phyloP scores from a whole-genome alignment of 805 yeast species.

The Candida silvatica region DNA sequence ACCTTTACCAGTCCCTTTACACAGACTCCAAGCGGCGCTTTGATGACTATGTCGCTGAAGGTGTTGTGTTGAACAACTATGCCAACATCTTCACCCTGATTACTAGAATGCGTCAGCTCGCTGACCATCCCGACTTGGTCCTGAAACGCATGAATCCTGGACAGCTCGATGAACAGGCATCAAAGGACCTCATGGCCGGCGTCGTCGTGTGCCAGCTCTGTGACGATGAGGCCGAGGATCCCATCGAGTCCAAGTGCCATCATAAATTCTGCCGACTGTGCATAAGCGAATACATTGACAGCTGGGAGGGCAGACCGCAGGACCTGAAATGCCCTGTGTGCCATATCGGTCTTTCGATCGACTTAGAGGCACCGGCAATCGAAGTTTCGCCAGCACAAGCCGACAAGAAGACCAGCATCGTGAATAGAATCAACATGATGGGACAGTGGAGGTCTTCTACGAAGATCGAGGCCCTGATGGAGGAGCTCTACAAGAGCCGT shows the following conservation, averaged over 20 bases:
- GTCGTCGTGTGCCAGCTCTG: conserved; percentile 84
- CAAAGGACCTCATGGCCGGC: conserved; percentile 26
- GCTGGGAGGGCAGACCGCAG: conserved; percentile 51
- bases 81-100: conserved; percentile 95
- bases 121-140: conserved; percentile 97
- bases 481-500: conserved; percentile 79
- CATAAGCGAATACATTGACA: conserved; percentile 80
- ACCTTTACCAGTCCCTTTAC: conserved; percentile 79
- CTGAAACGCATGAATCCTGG: conserved; percentile 53
- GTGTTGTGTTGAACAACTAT: conserved; percentile 92
- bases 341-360: conserved; percentile 87
- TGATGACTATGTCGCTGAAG: conserved; percentile 89
- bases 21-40: conserved; percentile 81
- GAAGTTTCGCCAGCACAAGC: conserved; percentile 48
- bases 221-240: conserved; percentile 98
- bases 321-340: conserved; percentile 90
- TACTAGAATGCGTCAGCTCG: conserved; percentile 95
- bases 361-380: conserved; percentile 76
- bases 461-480: conserved; percentile 92
- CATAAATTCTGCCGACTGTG: conserved; percentile 93
- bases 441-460: conserved; percentile 93
- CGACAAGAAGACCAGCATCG: conserved; percentile 62
- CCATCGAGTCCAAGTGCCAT: conserved; percentile 89
- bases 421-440: conserved; percentile 80
- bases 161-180: conserved; percentile 16